These are phyloP conservation scores for Peniophora sp. DNA, from an alignment of 1,284 basidiomycete species.

Conservation along the genomic window DNA sequence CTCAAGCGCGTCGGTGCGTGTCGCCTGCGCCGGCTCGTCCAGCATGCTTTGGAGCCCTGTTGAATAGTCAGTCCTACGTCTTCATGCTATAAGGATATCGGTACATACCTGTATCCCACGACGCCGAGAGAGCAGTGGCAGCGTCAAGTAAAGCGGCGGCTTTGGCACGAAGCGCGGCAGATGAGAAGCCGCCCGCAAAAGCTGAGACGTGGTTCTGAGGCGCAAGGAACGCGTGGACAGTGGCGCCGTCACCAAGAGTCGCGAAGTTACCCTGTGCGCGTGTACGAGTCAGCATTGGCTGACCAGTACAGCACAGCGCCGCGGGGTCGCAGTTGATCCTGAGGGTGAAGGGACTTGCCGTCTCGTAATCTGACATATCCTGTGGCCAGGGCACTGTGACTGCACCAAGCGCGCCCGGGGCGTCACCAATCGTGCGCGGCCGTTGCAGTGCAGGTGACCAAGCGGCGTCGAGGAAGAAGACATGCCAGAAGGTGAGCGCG, in stretches of 20 bases:
- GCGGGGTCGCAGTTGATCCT: background rate
- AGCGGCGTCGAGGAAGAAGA: slow-evolving; percentile 33
- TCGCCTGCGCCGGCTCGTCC: slow-evolving; percentile 38
- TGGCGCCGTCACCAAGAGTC: slow-evolving; percentile 40
- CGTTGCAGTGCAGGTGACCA: slow-evolving; percentile 31
- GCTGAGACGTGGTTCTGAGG: slow-evolving; percentile 42
- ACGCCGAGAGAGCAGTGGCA: slow-evolving; percentile 49
- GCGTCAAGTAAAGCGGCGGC: slow-evolving; percentile 67
- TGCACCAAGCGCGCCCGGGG: slow-evolving; percentile 25
- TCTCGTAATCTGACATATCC: slow-evolving; percentile 26
- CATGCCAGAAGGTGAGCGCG: slow-evolving; percentile 35
- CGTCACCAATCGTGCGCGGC: slow-evolving; percentile 30
- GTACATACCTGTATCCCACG: slow-evolving; percentile 53
- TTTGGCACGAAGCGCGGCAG: slow-evolving; percentile 58
- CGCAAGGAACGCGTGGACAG: slow-evolving; percentile 51
- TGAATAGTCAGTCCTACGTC: slow-evolving; percentile 10
- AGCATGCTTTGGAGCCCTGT: slow-evolving; percentile 33
- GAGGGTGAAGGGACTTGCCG: slow-evolving; percentile 15
- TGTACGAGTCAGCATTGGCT: background rate
- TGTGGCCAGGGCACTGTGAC: slow-evolving; percentile 35
- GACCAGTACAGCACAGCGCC: background rate
- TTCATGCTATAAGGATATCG: slow-evolving; percentile 7
- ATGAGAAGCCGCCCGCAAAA: slow-evolving; percentile 46
- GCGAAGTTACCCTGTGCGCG: slow-evolving; percentile 46
- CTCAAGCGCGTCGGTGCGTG: slow-evolving; percentile 48